Percentiles rank a stretch among this genome's conserved stretches.
Conservation (phyloP, 805 yeast species). For the Priceomyces medius region DNA sequence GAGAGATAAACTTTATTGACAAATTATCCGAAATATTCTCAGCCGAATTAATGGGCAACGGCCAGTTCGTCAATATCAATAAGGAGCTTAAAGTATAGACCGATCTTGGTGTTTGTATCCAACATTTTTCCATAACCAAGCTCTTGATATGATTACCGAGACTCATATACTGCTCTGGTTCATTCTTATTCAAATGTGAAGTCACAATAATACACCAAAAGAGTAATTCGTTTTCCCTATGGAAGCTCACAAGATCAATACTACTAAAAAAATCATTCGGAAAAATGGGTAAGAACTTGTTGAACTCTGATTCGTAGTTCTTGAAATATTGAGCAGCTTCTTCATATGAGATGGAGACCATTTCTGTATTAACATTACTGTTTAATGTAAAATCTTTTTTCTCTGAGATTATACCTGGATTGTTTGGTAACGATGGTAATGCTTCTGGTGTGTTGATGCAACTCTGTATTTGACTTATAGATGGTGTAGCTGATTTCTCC, state of each 20-base stretch:
- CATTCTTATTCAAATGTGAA: slow-evolving; percentile 25
- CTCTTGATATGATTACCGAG: slow-evolving; percentile 34
- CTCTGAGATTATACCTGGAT: slow-evolving; percentile 5
- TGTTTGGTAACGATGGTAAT: not conserved
- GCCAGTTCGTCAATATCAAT: slow-evolving; percentile 46
- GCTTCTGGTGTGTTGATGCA: slow-evolving; percentile 18
- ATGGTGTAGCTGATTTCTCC: slow-evolving; percentile 12
- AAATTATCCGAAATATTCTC: slow-evolving; percentile 28
- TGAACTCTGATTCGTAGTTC: slow-evolving; percentile 29
- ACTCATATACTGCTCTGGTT: slow-evolving; percentile 18
- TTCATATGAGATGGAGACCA: slow-evolving; percentile 12
- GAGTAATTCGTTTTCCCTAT: slow-evolving; percentile 32
- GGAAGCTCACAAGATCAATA: slow-evolving; percentile 13
- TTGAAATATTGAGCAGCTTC: slow-evolving; percentile 14
- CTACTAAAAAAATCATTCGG: slow-evolving; percentile 22
- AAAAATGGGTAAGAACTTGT: slow-evolving; percentile 32
- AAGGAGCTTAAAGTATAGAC: slow-evolving; percentile 38
- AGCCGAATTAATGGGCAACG: slow-evolving; percentile 31
- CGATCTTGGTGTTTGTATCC: slow-evolving; percentile 47
- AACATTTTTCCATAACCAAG: slow-evolving; percentile 41
- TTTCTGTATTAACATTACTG: slow-evolving; percentile 3
- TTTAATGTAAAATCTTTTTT: slow-evolving; percentile 5
- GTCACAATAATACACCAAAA: slow-evolving; percentile 43
- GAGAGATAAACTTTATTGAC: slow-evolving; percentile 35
- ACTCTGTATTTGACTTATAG: slow-evolving; percentile 22